Evolutionary conservation across 2,329 filamentous ascomycete species (phyloP).

Genomic region (Endoconidiophora polonica): DNA sequence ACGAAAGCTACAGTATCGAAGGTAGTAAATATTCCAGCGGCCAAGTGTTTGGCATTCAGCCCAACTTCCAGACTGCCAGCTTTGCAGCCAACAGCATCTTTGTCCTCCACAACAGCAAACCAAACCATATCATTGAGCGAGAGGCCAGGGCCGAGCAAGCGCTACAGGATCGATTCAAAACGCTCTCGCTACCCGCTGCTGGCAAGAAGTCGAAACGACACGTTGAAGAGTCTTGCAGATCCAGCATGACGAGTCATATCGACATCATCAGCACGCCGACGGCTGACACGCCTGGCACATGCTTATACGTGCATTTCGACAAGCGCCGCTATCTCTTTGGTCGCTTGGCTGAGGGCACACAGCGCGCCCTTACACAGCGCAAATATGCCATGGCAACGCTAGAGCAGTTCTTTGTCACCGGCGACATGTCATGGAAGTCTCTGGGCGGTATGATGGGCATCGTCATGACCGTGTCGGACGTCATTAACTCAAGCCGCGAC

Average conservation of each 20-base stretch:
- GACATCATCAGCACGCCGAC: constrained; percentile 71
- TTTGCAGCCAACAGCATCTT: constrained; percentile 13
- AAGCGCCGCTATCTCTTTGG: constrained; percentile 75
- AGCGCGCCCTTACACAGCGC: constrained; percentile 56
- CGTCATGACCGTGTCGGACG: constrained; percentile 68
- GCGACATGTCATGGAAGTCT: constrained; percentile 56
- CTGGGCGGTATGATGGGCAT: constrained; percentile 72
- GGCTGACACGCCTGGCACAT: constrained; percentile 70
- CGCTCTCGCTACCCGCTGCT: not conserved
- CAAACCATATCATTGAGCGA: not conserved
- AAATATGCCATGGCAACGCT: constrained; percentile 48
- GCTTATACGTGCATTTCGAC: constrained; percentile 63
- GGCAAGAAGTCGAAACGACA: no score
- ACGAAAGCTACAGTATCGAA: constrained; percentile 4
- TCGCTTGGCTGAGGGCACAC: constrained; percentile 65
- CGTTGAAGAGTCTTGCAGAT: not conserved
- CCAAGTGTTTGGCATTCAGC: constrained; percentile 9
- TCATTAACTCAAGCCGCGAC: constrained; percentile 31
- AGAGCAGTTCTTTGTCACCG: constrained; percentile 68
- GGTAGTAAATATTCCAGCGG: not conserved
- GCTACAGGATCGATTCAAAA: no score
- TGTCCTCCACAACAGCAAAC: constrained; percentile 7
- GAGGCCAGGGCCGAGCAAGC: not conserved
- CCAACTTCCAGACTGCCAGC: constrained; percentile 2
- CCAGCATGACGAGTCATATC: constrained; percentile 52